Base-by-base conservation (phyloP, 148 eudicot species). In the Diospyros kaki region DNA sequence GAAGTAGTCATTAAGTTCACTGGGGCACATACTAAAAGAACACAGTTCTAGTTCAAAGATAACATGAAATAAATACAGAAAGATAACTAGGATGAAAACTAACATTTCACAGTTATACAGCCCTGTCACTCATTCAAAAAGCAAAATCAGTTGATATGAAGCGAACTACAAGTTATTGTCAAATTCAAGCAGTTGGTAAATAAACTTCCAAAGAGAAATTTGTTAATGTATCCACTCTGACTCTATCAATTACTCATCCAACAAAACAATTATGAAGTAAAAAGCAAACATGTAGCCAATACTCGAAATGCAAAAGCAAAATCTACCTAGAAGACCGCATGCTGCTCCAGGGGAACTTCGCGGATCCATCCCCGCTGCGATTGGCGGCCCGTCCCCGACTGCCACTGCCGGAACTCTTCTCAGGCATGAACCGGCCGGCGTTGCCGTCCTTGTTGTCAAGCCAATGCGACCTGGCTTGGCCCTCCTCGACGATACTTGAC, bases 311-410 rank as follows among this genome's bases (percentile, higher is more conserved):
- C 76, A 51, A 58, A 67, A 44, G 11, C 15, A 41, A 61, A 66
- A 71, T 71, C 87, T 87, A 89, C 89, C 84, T 87, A 81, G 85
- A 81, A 66, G 85, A 10, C 80, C 73, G 83, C 90, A 90, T 87
- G 79, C 87, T 90, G 80, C 84, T 88, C 97, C 94, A 90, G 1
- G 94, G 97, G 60, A 92, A 92, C 82, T 82, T 91, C 2, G 84
- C 73, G 18, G 54, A 69, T 28, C 55, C 63, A 18, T 9, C 75
- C 39, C 71, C 67, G 13, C 79, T 2, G 1, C 51, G 71, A 17
- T 17, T 41, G 41, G 64, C 44, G 41, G 71, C 77, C 44, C 58
- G 17, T 11, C 77, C 77, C 44, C 58, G 17, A 14, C 50, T 28
- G 38, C 82, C 71, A 41, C 78, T 81, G 40, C 54, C 58, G 2